Evolutionary conservation across 306 rosid species (phyloP).

Genomic region (Cucurbita ficifolia): DNA sequence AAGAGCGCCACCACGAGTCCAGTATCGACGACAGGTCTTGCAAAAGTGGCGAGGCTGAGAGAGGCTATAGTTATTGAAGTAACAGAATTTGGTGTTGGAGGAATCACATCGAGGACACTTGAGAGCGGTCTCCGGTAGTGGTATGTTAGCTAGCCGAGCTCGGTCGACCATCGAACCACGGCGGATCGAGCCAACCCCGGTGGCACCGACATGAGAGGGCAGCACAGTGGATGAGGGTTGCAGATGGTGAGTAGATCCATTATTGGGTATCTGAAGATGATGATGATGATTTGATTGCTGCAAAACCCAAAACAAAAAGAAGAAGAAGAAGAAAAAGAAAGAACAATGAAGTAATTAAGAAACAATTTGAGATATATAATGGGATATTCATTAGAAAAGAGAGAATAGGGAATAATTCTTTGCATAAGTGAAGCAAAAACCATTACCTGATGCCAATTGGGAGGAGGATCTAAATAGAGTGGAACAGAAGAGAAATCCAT

Average conservation of each 20-base stretch:
- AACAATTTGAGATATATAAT: not conserved
- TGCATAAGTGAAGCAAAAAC: constrained; percentile 5
- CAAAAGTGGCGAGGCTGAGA: constrained; percentile 93
- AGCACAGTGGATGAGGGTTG: not conserved
- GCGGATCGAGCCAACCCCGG: constrained; percentile 22
- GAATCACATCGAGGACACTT: constrained; percentile 96
- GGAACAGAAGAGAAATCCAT: constrained; percentile 98
- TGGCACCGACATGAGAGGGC: constrained; percentile 16
- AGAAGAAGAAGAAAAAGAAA: not conserved
- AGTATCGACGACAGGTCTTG: constrained; percentile 82
- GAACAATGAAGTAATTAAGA: not conserved
- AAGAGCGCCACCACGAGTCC: constrained; percentile 86
- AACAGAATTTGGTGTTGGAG: constrained; percentile 78
- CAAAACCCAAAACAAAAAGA: not conserved
- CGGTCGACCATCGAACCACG: constrained; percentile 82
- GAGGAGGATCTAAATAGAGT: constrained; percentile 96
- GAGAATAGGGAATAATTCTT: constrained; percentile 4
- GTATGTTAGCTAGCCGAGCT: constrained; percentile 62
- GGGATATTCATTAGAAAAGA: constrained; percentile 12
- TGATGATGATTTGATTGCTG: constrained; percentile 26
- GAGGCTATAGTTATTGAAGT: constrained; percentile 75
- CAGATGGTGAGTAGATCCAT: constrained; percentile 24
- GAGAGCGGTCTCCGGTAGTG: constrained; percentile 63
- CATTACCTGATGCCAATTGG: constrained; percentile 93
- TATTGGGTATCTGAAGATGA: not conserved